These are phyloP conservation scores for Parasarocladium wereldwijsianum DNA, from an alignment of 2,329 filamentous ascomycete genomes.

Conservation along the genomic window DNA sequence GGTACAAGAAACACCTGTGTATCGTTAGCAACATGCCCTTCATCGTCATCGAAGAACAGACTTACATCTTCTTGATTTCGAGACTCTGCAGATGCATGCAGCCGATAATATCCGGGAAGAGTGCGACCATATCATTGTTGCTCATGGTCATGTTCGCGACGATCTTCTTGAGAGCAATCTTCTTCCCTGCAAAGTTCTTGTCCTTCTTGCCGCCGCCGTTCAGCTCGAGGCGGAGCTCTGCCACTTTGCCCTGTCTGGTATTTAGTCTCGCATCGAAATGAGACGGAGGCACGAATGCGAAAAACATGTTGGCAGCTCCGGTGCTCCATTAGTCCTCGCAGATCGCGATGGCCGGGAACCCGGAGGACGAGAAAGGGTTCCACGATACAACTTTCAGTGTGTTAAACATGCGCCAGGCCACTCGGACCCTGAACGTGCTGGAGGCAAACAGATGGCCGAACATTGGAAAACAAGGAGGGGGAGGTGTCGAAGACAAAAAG, in stretches of 20 bases:
- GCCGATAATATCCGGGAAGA: constrained; percentile 87
- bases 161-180: constrained; percentile 98
- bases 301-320: constrained; percentile 30
- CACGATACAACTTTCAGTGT: too few species aligned
- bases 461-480: constrained; percentile 1
- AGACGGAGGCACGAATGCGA: constrained; percentile 32
- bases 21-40: constrained; percentile 1
- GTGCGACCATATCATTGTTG: constrained; percentile 98
- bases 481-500: constrained; percentile 7
- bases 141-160: constrained; percentile 99
- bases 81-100: constrained; percentile 92
- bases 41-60: constrained; percentile 5
- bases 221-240: constrained; percentile 87
- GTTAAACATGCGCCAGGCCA: too few species aligned
- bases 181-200: constrained; percentile 89
- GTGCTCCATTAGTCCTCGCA: too few species aligned
- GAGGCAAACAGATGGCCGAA: too few species aligned
- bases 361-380: too few species aligned
- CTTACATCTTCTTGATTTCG: constrained; percentile 99
- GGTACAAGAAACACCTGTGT: constrained; percentile 83
- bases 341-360: too few species aligned
- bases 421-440: too few species aligned
- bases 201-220: constrained; percentile 94
- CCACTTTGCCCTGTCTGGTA: constrained; percentile 84
- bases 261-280: constrained; percentile 34